Base-by-base conservation (phyloP, 306 rosid genomes). In the Parietaria judaica region DNA sequence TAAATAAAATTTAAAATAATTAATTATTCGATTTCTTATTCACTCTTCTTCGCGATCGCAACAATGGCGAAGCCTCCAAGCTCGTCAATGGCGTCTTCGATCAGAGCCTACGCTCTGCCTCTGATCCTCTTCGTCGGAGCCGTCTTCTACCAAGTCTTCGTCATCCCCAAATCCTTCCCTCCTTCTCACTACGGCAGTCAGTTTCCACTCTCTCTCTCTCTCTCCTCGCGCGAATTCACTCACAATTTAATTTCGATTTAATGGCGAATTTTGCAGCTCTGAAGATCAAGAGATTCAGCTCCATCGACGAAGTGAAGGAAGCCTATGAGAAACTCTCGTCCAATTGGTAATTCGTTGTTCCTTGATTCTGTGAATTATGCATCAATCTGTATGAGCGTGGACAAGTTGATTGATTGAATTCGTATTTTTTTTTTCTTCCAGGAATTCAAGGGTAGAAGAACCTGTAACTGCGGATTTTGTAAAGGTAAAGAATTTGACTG, bases 91-190 rank as follows among this genome's bases (percentile, higher is more conserved):
- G 75, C 78, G 65, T 85, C 90, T 44, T 51, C 54, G 45, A 36
- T 85, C 71, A 88, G 68, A 80, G 88, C 96, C 36, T 92, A 92
- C 70, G 62, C 78, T 8, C 47, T 84, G 37, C 99, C 99, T 60
- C 60, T 80, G 45, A 0, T 86, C 66, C 99, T 88, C 54, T 85
- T 91, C 48, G 43, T 67, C 5, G 86, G 69, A 7, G 89, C 95
- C 56, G 68, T 87, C 61, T 78, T 71, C 78, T 91, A 78, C 69
- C 97, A 91, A 73, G 95, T 91, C 58, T 61, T 75, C 49, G 69
- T 91, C 12, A 78, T 90, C 66, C 96, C 97, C 73, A 85, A 76
- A 37, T 78, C 96, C 34, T 91, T 81, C 59, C 97, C 96, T 73
- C 66, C 83, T 51, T 83, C 98, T 51, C 89, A 88, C 51, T 91